These are phyloP conservation scores for Coelastrella sp. DNA, from an alignment of 139 green algal species.

Conservation along the genomic window DNA sequence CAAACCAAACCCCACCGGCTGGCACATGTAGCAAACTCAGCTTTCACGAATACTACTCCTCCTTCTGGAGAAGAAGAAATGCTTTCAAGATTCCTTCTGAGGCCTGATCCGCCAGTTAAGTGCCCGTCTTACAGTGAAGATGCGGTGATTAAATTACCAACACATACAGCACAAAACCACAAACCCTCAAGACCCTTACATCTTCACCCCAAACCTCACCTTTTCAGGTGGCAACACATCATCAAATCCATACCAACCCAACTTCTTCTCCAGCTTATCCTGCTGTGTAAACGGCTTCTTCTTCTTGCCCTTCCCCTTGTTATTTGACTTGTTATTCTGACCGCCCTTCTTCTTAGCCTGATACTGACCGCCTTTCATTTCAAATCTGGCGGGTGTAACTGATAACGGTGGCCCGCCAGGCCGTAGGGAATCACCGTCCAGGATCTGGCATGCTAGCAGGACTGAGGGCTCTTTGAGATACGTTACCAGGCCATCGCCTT, in stretches of 20 bases:
- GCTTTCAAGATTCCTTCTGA: too few relatives aligned
- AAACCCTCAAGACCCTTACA: background rate
- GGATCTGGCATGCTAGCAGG: slow-evolving; percentile 82
- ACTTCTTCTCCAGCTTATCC: slow-evolving; percentile 66
- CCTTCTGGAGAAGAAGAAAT: too few relatives aligned
- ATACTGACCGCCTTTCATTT: slow-evolving; percentile 86
- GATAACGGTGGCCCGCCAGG: slow-evolving; percentile 53
- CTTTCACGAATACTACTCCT: too few relatives aligned
- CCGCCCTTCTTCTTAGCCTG: slow-evolving; percentile 54
- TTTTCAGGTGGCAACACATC: slow-evolving; percentile 82
- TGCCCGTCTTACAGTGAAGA: too few relatives aligned
- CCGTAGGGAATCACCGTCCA: slow-evolving; percentile 80
- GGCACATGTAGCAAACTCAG: too few relatives aligned
- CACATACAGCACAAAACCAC: too few relatives aligned
- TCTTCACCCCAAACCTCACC: slow-evolving; percentile 39
- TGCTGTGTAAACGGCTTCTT: slow-evolving; percentile 69
- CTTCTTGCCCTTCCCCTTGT: slow-evolving; percentile 18
- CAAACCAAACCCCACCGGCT: too few relatives aligned
- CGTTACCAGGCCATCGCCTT: slow-evolving; percentile 92
- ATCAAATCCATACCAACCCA: slow-evolving; percentile 95
- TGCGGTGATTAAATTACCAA: too few relatives aligned
- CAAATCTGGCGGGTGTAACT: slow-evolving; percentile 81
- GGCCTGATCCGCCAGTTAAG: too few relatives aligned
- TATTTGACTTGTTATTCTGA: slow-evolving; percentile 23
- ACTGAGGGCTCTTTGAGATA: slow-evolving; percentile 91